These are phyloP conservation scores for Penicillium parvum DNA, from an alignment of 495 filamentous ascomycete species.

Conservation along the genomic window DNA sequence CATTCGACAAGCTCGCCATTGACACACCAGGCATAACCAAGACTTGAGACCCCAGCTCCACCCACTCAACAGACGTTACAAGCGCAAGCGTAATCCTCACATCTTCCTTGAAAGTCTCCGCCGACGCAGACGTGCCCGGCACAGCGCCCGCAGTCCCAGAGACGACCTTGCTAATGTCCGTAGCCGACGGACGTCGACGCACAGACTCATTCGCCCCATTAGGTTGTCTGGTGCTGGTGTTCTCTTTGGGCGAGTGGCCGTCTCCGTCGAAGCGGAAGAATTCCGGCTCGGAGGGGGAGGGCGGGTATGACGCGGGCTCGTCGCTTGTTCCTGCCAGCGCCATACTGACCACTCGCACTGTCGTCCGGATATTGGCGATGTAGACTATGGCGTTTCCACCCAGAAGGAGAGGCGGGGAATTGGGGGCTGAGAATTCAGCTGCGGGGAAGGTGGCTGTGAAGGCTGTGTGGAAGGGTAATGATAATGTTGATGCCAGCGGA, in stretches of 20 bases:
- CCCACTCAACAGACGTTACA: constrained; percentile 73
- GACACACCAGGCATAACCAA: constrained; percentile 67
- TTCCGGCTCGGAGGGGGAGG: constrained; percentile 44
- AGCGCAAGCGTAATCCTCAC: constrained; percentile 73
- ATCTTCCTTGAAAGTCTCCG: constrained; percentile 25
- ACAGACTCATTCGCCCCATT: neutral
- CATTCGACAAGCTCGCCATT: constrained; percentile 27
- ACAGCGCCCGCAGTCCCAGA: constrained; percentile 7
- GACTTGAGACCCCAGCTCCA: constrained; percentile 74
- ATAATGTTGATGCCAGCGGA: constrained; percentile 9
- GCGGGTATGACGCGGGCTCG: constrained; percentile 21
- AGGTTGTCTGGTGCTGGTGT: constrained; percentile 5
- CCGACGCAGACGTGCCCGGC: constrained; percentile 22
- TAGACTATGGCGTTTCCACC: constrained; percentile 73
- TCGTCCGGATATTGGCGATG: constrained; percentile 78
- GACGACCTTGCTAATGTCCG: constrained; percentile 25
- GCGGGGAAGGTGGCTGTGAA: constrained; percentile 46
- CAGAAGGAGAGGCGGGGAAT: constrained; percentile 45
- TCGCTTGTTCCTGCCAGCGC: constrained; percentile 30
- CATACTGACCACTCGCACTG: constrained; percentile 63
- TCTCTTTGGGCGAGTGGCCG: constrained; percentile 35
- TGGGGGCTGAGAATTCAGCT: constrained; percentile 34
- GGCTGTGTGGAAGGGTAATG: constrained; percentile 42
- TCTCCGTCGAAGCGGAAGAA: constrained; percentile 64
- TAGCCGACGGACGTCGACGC: constrained; percentile 9